These are phyloP conservation scores for Plasmodium relictum DNA, from an alignment of 169 alveolate species.

Conservation along the genomic window DNA sequence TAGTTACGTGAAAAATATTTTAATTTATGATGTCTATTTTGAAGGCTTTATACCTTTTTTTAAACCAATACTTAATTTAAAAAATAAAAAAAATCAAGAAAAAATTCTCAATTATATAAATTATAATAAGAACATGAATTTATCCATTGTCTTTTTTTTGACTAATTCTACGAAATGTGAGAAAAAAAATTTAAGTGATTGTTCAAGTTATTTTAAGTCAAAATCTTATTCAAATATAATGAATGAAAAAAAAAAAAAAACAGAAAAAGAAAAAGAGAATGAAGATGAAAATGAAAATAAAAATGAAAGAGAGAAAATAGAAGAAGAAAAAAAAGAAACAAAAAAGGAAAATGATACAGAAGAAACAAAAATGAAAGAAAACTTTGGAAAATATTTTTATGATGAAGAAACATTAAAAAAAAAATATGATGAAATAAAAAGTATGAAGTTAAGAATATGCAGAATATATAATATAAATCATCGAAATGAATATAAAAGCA, in stretches of 20 bases:
- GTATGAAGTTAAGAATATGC: constrained; percentile 48
- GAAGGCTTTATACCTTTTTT: constrained; percentile 83
- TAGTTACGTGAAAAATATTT: constrained; percentile 72
- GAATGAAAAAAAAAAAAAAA: neutral
- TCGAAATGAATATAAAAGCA: constrained; percentile 23
- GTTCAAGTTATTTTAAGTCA: no score
- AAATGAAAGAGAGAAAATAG: neutral
- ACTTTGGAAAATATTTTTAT: neutral
- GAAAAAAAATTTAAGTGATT: neutral
- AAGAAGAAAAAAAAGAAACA: neutral
- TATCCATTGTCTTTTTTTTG: constrained; percentile 62
- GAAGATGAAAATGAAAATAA: neutral
- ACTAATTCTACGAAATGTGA: neutral
- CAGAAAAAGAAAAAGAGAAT: neutral
- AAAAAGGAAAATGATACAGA: neutral
- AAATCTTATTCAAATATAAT: neutral
- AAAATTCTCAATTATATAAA: constrained; percentile 39
- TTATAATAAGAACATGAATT: constrained; percentile 45
- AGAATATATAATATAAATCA: constrained; percentile 59
- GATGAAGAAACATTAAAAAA: neutral
- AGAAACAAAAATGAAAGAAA: neutral
- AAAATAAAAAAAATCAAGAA: constrained; percentile 47
- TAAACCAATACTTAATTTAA: constrained; percentile 75
- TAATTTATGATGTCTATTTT: constrained; percentile 74
- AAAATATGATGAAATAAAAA: neutral